These are phyloP conservation scores for Microcyclosporella mali DNA, from an alignment of 2,329 filamentous ascomycete genomes.

Conservation along the genomic window DNA sequence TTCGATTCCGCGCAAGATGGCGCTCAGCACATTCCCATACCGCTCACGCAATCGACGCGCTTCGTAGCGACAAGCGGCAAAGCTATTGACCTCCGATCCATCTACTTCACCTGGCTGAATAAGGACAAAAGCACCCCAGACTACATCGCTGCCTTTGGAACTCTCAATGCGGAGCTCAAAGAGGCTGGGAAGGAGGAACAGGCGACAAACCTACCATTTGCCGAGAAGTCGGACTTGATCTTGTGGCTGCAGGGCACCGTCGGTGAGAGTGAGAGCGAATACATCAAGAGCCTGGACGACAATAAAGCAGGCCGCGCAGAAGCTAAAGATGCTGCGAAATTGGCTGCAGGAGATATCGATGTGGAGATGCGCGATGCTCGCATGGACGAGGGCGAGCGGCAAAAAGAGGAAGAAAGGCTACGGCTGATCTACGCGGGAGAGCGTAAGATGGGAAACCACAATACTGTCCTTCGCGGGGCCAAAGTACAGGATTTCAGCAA, in stretches of 20 bases:
- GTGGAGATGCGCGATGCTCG: slow-evolving; percentile 36
- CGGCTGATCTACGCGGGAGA: slow-evolving; percentile 88
- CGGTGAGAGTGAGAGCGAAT: slow-evolving; percentile 76
- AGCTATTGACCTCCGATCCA: slow-evolving; percentile 68
- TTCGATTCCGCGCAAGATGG: slow-evolving; percentile 22
- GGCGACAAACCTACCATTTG: slow-evolving; percentile 84
- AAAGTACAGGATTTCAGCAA: slow-evolving; percentile 91
- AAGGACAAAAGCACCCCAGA: slow-evolving; percentile 84
- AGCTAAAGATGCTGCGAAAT: slow-evolving; percentile 44
- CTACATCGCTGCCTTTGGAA: slow-evolving; percentile 78
- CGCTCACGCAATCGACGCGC: slow-evolving; percentile 61
- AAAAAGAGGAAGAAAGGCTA: slow-evolving; percentile 69
- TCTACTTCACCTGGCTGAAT: slow-evolving; percentile 95
- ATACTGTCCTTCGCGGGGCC: slow-evolving; percentile 76
- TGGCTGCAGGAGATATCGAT: slow-evolving; percentile 31
- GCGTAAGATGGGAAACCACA: slow-evolving; percentile 85
- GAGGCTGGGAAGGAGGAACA: slow-evolving; percentile 52
- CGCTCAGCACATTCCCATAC: slow-evolving; percentile 49
- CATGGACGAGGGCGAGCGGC: slow-evolving; percentile 44
- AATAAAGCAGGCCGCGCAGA: slow-evolving; percentile 50
- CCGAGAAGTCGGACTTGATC: slow-evolving; percentile 84
- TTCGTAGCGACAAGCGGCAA: slow-evolving; percentile 56
- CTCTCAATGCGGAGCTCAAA: slow-evolving; percentile 69
- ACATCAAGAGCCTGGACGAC: slow-evolving; percentile 76
- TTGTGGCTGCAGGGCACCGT: slow-evolving; percentile 88